These are phyloP conservation scores for Talaromyces funiculosus DNA, from an alignment of 2,329 filamentous ascomycete species.

Conservation along the genomic window DNA sequence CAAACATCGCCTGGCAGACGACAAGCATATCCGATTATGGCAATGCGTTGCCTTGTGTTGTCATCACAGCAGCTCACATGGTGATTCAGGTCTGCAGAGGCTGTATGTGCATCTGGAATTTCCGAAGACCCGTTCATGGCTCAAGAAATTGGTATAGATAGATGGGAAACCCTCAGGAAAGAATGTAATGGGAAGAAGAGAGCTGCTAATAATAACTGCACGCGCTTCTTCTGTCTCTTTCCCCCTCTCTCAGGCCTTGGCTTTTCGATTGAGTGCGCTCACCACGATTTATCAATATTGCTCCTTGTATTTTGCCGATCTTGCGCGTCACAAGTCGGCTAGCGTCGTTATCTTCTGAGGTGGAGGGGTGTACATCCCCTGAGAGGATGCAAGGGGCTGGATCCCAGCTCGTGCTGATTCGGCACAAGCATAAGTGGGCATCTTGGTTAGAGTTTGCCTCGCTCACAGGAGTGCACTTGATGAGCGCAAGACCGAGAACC, in stretches of 20 bases:
- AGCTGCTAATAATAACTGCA: neutral
- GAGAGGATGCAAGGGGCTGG: conserved; percentile 5
- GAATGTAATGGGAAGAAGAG: neutral
- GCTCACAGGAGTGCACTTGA: neutral
- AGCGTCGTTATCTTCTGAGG: neutral
- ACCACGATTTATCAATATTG: neutral
- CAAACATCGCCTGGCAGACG: conserved; percentile 13
- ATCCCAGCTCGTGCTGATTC: neutral
- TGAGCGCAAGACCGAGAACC: neutral
- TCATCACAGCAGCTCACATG: neutral
- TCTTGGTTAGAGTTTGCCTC: neutral
- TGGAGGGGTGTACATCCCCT: neutral
- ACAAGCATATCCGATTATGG: conserved; percentile 15
- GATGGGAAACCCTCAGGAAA: neutral
- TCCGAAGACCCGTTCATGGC: conserved; percentile 4
- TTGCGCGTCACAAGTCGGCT: neutral
- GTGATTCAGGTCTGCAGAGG: conserved; percentile 16
- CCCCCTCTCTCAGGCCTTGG: neutral
- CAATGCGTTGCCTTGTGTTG: neutral
- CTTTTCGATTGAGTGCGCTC: neutral
- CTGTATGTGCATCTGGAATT: neutral
- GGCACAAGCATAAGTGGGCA: neutral
- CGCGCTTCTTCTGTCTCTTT: neutral
- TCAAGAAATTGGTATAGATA: neutral
- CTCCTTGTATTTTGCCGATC: neutral